Conservation (phyloP, 495 filamentous ascomycete species). For the Penicillium lividum region DNA sequence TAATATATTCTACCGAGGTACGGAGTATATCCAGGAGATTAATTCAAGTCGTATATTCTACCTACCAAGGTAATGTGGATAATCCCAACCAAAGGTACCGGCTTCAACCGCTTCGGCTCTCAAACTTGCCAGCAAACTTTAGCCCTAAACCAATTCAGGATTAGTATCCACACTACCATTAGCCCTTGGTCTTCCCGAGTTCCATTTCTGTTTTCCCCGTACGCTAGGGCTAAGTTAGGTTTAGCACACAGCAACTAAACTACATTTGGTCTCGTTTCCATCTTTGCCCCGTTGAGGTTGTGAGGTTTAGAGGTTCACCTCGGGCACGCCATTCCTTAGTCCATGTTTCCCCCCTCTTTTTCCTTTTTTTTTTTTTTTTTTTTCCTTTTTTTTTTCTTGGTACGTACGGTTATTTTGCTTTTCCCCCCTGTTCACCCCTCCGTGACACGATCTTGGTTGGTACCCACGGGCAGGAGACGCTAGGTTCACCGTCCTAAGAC, state of each 20-base stretch:
- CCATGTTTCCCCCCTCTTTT: slow-evolving; percentile 8
- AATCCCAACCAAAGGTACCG: slow-evolving; percentile 12
- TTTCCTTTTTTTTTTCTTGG: slow-evolving; percentile 17
- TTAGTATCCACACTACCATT: slow-evolving; percentile 8
- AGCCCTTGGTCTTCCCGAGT: slow-evolving; percentile 35
- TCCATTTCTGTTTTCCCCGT: slow-evolving; percentile 38
- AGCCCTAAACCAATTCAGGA: slow-evolving; percentile 9
- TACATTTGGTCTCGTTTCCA: slow-evolving; percentile 21
- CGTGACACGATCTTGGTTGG: slow-evolving; percentile 35
- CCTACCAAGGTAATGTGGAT: background rate
- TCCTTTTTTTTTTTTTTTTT: slow-evolving; percentile 2
- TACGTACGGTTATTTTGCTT: slow-evolving; percentile 10
- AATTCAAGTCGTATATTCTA: background rate
- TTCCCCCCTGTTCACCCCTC: slow-evolving; percentile 23
- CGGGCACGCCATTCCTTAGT: slow-evolving; percentile 43
- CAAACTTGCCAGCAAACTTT: slow-evolving; percentile 18
- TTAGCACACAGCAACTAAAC: slow-evolving; percentile 31
- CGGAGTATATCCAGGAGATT: background rate
- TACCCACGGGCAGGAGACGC: slow-evolving; percentile 39
- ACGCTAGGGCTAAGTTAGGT: slow-evolving; percentile 36
- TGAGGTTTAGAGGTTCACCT: slow-evolving; percentile 26
- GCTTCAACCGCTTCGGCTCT: slow-evolving; percentile 35
- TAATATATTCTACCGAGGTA: background rate
- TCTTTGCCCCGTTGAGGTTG: slow-evolving; percentile 16
- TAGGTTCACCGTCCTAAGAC: slow-evolving; percentile 38